These are phyloP conservation scores for Neocucurbitaria cava DNA, from an alignment of 2,329 filamentous ascomycete species.

Conservation along the genomic window DNA sequence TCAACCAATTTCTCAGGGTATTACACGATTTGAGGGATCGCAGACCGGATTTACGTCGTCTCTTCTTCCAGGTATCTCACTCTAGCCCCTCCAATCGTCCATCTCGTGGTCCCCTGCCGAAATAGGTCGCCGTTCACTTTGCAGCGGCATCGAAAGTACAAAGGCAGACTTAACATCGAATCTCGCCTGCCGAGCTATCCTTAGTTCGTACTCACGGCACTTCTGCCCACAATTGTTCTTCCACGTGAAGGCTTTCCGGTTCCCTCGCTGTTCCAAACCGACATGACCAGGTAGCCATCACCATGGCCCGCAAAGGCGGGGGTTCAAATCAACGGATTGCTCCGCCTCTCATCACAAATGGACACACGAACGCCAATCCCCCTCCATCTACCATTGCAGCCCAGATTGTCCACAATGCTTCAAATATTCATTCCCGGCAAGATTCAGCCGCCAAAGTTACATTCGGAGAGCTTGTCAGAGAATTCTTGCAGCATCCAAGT, in stretches of 20 bases:
- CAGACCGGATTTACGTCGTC: neutral
- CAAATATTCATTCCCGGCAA: conserved; percentile 67
- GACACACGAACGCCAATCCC: conserved; percentile 25
- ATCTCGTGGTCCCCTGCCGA: neutral
- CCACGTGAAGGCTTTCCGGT: neutral
- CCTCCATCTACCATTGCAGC: conserved; percentile 84
- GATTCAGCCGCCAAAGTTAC: conserved; percentile 73
- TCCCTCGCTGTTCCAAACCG: conserved; percentile 6
- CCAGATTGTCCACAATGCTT: conserved; percentile 83
- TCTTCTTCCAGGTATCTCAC: neutral
- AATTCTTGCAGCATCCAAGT: conserved; percentile 59
- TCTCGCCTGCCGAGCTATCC: neutral
- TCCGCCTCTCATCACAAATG: conserved; percentile 28
- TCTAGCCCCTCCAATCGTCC: neutral
- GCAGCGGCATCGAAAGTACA: neutral
- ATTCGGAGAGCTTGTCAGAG: conserved; percentile 76
- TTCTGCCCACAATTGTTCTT: neutral
- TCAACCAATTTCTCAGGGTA: neutral
- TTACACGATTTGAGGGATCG: neutral
- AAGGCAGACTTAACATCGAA: no score
- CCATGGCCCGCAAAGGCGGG: conserved; percentile 53
- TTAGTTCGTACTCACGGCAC: neutral
- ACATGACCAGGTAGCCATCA: conserved; percentile 36
- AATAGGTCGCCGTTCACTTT: neutral
- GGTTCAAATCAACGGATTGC: conserved; percentile 38